Conservation (phyloP, 2,329 filamentous ascomycete species). For the Aspergillus uvarum region DNA sequence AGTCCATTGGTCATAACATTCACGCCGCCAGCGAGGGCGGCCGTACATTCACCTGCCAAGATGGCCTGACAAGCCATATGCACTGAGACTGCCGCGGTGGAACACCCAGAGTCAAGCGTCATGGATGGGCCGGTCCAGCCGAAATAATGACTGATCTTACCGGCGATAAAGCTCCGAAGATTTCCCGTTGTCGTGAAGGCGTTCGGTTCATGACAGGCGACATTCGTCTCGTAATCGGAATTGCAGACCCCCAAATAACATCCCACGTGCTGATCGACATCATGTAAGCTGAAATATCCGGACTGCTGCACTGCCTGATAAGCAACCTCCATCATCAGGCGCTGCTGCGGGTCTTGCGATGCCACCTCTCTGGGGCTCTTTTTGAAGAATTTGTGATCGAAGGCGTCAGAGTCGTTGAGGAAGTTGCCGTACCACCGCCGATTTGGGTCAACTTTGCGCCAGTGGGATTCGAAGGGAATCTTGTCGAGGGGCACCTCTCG, state of each 20-base stretch:
- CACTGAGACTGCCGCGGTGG: slow-evolving; percentile 40
- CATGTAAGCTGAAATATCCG: slow-evolving; percentile 24
- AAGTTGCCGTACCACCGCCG: slow-evolving; percentile 7
- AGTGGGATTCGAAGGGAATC: background rate
- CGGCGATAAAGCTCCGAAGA: slow-evolving; percentile 22
- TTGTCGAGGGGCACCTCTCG: too few relatives aligned
- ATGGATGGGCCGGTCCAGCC: background rate
- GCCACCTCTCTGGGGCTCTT: slow-evolving; percentile 25
- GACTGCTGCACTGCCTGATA: slow-evolving; percentile 35
- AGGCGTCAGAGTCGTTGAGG: background rate
- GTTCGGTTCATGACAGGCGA: slow-evolving; percentile 27
- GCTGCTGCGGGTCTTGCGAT: slow-evolving; percentile 32
- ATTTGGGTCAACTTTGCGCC: background rate
- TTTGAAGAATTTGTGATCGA: slow-evolving; percentile 36
- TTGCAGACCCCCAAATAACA: slow-evolving; percentile 29
- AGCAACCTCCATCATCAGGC: slow-evolving; percentile 28
- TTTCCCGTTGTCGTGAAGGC: slow-evolving; percentile 28
- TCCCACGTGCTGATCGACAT: slow-evolving; percentile 22
- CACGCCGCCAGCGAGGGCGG: slow-evolving; percentile 39
- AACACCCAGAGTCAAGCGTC: slow-evolving; percentile 47
- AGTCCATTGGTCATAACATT: slow-evolving; percentile 31
- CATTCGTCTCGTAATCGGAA: slow-evolving; percentile 30
- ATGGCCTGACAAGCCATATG: slow-evolving; percentile 26
- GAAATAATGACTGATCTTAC: slow-evolving; percentile 45
- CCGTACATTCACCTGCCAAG: slow-evolving; percentile 23